Percentiles rank a stretch among this genome's conserved stretches.
Evolutionary conservation across 2,329 filamentous ascomycete species (phyloP).

Genomic region (Talaromyces marneffei): DNA sequence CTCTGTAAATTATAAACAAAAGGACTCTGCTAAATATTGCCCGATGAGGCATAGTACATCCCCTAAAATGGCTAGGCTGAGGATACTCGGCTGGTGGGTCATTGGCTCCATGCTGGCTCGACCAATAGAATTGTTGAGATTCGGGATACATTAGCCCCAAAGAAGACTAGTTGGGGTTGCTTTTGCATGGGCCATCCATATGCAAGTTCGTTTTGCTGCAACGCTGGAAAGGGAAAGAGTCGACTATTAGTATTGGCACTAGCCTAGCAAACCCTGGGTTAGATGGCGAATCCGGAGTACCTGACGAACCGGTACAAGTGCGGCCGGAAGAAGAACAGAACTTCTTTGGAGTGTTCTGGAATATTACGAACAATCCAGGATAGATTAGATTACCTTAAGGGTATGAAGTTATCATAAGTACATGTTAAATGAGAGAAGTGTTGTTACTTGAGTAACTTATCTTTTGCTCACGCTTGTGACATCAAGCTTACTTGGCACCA

Average conservation of each 20-base stretch:
- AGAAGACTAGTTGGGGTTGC: neutral
- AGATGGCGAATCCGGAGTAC: neutral
- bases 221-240: too few relatives aligned
- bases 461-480: neutral
- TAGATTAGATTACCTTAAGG: neutral
- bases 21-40: neutral
- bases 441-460: neutral
- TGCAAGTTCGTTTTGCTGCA: neutral
- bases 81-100: neutral
- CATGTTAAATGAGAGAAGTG: neutral
- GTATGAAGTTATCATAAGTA: neutral
- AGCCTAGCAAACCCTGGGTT: neutral
- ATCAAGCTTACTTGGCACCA: neutral
- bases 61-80: neutral
- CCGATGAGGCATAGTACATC: neutral
- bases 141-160: neutral
- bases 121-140: neutral
- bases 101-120: neutral
- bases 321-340: neutral
- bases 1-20: neutral
- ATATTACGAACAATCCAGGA: neutral
- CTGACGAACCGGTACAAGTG: neutral
- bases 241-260: neutral
- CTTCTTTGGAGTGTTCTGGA: neutral
- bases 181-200: neutral